A percentile compares a stretch with the other conserved stretches of the same genome.
Conservation (phyloP, 129 eudicot species). For the Flaveria ramosissima region DNA sequence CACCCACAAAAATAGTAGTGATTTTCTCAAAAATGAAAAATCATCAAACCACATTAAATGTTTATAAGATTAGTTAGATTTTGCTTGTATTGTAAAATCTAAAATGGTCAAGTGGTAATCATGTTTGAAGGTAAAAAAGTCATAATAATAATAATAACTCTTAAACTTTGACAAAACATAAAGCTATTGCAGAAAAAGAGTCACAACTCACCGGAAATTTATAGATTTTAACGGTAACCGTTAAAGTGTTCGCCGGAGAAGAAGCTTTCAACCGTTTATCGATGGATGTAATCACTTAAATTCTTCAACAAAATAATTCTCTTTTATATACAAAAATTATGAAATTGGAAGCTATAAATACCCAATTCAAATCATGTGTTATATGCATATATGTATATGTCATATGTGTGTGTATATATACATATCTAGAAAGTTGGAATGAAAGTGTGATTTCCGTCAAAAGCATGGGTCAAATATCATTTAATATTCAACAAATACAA, state of each 20-base stretch:
- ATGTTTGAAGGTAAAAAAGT: not conserved
- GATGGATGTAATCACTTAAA: conserved; percentile 18
- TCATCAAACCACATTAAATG: too few relatives aligned
- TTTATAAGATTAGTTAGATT: too few relatives aligned
- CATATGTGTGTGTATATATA: not conserved
- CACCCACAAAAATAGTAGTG: too few relatives aligned
- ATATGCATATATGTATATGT: not conserved
- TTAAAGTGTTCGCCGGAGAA: conserved; percentile 10
- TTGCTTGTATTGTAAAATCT: too few relatives aligned
- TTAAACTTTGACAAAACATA: conserved; percentile 26
- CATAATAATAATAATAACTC: conserved; percentile 1
- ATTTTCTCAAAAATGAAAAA: too few relatives aligned
- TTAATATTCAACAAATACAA: not conserved
- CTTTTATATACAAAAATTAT: conserved; percentile 14
- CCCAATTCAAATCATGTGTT: conserved; percentile 25
- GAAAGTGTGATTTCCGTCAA: conserved; percentile 12
- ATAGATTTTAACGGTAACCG: conserved; percentile 14
- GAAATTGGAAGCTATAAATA: not conserved
- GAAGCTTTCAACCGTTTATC: not conserved
- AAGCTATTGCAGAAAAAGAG: not conserved
- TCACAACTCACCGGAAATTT: conserved; percentile 25
- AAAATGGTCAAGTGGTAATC: not conserved
- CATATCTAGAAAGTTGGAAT: conserved; percentile 16
- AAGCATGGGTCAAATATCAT: conserved; percentile 23
- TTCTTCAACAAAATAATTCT: conserved; percentile 3